Base-by-base conservation (phyloP, 176 grass and related monocot species). In the Carex scoparia region DNA sequence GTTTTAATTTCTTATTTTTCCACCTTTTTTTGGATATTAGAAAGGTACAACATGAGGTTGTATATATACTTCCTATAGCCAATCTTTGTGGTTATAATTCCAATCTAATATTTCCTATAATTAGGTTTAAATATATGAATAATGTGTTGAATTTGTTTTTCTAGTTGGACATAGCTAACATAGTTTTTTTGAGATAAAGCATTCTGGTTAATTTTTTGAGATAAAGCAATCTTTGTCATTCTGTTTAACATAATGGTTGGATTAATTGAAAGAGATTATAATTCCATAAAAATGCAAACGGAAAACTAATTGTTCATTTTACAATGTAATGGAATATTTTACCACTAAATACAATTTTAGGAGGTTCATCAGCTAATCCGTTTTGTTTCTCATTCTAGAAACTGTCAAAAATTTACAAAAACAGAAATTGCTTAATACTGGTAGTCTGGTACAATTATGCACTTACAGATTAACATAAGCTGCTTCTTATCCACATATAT, bases 81-180 rank as follows among this genome's bases (percentile, higher is more conserved):
- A 23, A 23, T 23, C 23, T 23, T 23, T 23, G 23, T 23, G 23
- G 23, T n/a, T 8, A 70, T 44, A 70, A 42, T 75, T 27, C 44
- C 70, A 73, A 75, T 75, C 70, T 74, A 74, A 27, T 51, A 27
- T 18, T 49, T 51, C 53, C 70, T 75, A 75, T 75, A 51, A 53
- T 51, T 75, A 75, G 70, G 70, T 75, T 51, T 53, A 73, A 28
- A 28, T 75, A 53, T 30, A 30, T 53, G 70, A 10, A 75, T 53
- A 74, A 48, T 23, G 3, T 74, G 3, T 74, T 27, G 18, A 51
- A 23, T 48, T 74, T 48, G 70, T 74, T 74, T 27, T 51, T 51
- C 38, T 49, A 51, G 42, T 74, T 74, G 42, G 44, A 11, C 18
- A 35, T 27, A 74, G 8, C 70, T 74, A 74, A 74, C 28, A 51